Base-by-base conservation (phyloP, 2,329 filamentous ascomycete species). In the Macrophomina tecta region DNA sequence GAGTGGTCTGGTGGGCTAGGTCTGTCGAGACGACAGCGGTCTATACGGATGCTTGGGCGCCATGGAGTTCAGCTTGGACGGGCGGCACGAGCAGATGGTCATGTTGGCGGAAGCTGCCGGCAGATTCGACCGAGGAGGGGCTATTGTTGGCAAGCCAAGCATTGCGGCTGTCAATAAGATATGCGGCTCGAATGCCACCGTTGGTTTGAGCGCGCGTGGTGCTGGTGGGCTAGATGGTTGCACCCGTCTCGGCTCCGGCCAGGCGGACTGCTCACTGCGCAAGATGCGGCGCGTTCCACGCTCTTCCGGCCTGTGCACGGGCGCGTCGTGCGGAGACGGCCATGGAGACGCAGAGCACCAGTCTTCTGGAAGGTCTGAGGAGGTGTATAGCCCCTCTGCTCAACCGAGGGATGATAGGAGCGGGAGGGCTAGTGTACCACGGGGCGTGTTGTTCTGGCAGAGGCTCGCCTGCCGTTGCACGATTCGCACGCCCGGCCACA, bases 121-220 rank as follows among this genome's bases (percentile, higher is more conserved):
- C 16, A 40, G 38, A 5, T 28, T 23, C 12, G n/a, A 42, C 36
- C 18, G 12, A 36, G 53, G 18, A 42, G 4, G 53, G 30, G 53
- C 53, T 58, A 58, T 58, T 58, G 53, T 58, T 58, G 53, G 53
- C 14, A 34, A 2, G 53, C 53, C 53, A 58, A 58, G 53, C 11
- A 8, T n/a, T 42, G 38, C 16, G 53, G 53, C 53, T 23, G 18
- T 14, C 34, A 23, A 9, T n/a, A 40, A 28, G 36, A 16, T 11
- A 40, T 45, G 53, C 53, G 53, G 53, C 36, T 58, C 53, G 36
- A 58, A 30, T 42, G 34, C 36, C 38, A 58, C 5, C 36, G 53
- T 34, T 36, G 23, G 38, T 36, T 23, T 34, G 3, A 18, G n/a
- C 55, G 23, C 7, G 18, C 9, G 32, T 40, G 32, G 11, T 36